Evolutionary conservation across 768 basidiomycete species (phyloP).

Genomic region (Pleurotus platypus): DNA sequence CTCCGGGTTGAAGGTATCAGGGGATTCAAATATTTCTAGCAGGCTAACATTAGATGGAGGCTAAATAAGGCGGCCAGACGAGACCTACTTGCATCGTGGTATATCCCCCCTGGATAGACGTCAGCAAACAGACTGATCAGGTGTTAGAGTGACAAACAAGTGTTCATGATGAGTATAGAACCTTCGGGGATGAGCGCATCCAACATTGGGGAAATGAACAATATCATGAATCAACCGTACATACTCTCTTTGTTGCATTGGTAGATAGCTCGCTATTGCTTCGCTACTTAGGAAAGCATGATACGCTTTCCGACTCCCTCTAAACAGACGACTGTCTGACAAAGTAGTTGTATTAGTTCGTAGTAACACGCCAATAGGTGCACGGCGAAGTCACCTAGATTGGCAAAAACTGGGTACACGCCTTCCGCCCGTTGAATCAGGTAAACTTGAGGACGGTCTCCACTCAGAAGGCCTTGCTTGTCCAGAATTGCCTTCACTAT

Average conservation of each 20-base stretch:
- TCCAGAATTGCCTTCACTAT: conserved; percentile 18
- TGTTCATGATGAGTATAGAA: not conserved
- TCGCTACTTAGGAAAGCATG: conserved; percentile 11
- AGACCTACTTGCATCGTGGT: no score
- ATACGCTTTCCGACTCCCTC: conserved; percentile 15
- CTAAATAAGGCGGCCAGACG: not conserved
- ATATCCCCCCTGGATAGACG: no score
- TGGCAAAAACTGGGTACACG: conserved; percentile 11
- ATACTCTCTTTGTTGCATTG: conserved; percentile 20
- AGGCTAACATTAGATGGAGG: not conserved
- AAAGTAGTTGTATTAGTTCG: not conserved
- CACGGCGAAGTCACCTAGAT: not conserved
- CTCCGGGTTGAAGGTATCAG: not conserved
- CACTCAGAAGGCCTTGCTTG: conserved; percentile 14
- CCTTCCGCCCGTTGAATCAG: conserved; percentile 14
- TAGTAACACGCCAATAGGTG: not conserved
- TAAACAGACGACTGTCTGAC: conserved; percentile 15
- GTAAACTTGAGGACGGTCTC: conserved; percentile 15
- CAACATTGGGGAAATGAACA: conserved; percentile 7
- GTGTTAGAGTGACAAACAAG: not conserved
- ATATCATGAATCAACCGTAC: conserved; percentile 13
- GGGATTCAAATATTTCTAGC: not conserved
- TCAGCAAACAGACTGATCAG: not conserved
- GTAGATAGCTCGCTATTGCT: conserved; percentile 12
- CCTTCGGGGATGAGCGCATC: not conserved